Conservation (phyloP, 345 rosid genomes). For the Crucihimalaya himalaica region DNA sequence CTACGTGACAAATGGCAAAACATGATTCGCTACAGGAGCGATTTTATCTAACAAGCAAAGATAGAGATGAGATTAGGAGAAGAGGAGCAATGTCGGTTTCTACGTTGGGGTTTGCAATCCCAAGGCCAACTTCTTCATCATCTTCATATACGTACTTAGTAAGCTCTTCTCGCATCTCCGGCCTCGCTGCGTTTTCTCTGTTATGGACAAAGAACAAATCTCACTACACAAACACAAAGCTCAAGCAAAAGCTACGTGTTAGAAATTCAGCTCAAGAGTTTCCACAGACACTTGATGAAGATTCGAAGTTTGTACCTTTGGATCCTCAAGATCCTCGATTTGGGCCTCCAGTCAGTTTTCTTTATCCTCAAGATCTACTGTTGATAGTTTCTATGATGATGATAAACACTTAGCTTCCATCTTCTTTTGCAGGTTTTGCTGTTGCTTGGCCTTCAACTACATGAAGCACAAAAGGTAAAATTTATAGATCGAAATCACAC, state of each 20-base stretch:
- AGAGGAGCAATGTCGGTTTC: constrained; percentile 33
- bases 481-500: not conserved
- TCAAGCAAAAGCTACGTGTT: constrained; percentile 37
- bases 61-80: constrained; percentile 22
- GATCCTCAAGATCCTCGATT: constrained; percentile 65
- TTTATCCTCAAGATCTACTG: constrained; percentile 62
- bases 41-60: constrained; percentile 15
- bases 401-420: not conserved
- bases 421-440: constrained; percentile 60
- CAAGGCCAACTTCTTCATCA: constrained; percentile 20
- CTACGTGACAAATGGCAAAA: constrained; percentile 22
- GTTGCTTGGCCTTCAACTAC: constrained; percentile 65
- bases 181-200: constrained; percentile 27
- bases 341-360: constrained; percentile 97
- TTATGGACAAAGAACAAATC: constrained; percentile 15
- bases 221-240: constrained; percentile 20
- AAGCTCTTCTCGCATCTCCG: not conserved
- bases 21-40: constrained; percentile 2
- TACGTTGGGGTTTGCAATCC: constrained; percentile 32
- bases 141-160: constrained; percentile 6
- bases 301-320: constrained; percentile 78
- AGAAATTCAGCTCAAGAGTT: constrained; percentile 51
- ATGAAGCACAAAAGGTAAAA: constrained; percentile 68
- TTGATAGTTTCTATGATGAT: constrained; percentile 22
- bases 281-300: constrained; percentile 71